Conservation (phyloP, 176 grass and related monocot genomes). For the Juncus effusus region DNA sequence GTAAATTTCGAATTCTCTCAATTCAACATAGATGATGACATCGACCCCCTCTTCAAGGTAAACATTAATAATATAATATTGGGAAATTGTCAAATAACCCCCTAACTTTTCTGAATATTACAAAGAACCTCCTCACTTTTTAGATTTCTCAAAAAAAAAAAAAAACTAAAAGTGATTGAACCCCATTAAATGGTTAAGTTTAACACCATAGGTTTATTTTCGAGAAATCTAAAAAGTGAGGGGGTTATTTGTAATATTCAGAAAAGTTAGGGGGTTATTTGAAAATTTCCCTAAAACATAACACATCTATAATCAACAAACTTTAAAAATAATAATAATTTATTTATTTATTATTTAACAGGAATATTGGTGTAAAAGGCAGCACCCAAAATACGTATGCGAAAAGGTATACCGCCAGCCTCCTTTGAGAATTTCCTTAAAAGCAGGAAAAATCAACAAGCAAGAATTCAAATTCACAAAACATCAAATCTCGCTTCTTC, state of each 20-base stretch:
- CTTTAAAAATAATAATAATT: not conserved
- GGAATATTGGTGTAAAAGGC: constrained; percentile 99
- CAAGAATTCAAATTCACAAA: constrained; percentile 89
- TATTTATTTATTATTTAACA: constrained; percentile 18
- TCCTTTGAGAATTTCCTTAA: constrained; percentile 70
- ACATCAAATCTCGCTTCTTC: constrained; percentile 69
- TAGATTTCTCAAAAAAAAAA: too few relatives aligned
- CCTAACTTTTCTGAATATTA: too few relatives aligned
- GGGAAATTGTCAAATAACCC: too few relatives aligned
- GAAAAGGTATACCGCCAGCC: constrained; percentile 93
- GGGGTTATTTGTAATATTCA: too few relatives aligned
- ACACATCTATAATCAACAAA: not conserved
- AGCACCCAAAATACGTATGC: constrained; percentile 92
- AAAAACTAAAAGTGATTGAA: too few relatives aligned
- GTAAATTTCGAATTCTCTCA: constrained; percentile 93
- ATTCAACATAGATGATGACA: constrained; percentile 96
- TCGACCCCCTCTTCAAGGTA: constrained; percentile 99
- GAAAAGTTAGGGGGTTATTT: too few relatives aligned
- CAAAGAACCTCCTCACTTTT: too few relatives aligned
- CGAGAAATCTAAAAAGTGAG: too few relatives aligned
- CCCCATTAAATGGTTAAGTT: too few relatives aligned
- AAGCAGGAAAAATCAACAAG: constrained; percentile 74
- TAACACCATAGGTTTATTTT: too few relatives aligned
- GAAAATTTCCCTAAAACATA: too few relatives aligned
- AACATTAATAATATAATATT: too few relatives aligned